Evolutionary conservation across 345 rosid genomes (phyloP).

Genomic region (Litchi chinensis): DNA sequence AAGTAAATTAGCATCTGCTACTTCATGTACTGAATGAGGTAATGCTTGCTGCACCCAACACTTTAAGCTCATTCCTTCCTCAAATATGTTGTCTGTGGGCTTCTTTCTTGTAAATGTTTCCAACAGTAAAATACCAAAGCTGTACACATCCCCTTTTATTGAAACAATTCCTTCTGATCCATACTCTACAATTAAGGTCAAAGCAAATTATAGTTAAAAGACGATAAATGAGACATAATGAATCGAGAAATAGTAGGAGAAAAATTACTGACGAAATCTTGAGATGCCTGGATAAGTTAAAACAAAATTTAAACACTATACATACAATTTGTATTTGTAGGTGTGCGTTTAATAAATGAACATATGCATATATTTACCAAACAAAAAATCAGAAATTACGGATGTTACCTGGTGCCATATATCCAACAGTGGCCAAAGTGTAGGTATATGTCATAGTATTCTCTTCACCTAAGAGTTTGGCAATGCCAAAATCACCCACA

Average conservation of each 20-base stretch:
- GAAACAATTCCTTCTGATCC: slow-evolving; percentile 15
- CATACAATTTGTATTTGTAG: too few relatives aligned
- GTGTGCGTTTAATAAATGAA: too few relatives aligned
- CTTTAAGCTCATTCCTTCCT: slow-evolving; percentile 19
- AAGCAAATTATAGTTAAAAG: too few relatives aligned
- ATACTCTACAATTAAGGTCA: not conserved
- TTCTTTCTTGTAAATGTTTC: slow-evolving; percentile 28
- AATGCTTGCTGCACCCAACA: slow-evolving; percentile 13
- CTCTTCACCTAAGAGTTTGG: not conserved
- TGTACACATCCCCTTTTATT: slow-evolving; percentile 12
- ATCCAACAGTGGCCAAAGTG: slow-evolving; percentile 12
- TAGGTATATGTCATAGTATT: not conserved
- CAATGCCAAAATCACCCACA: not conserved
- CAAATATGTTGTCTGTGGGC: slow-evolving; percentile 22
- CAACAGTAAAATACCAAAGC: slow-evolving; percentile 22
- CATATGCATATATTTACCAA: too few relatives aligned
- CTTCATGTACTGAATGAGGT: not conserved
- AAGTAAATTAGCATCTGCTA: slow-evolving; percentile 15
- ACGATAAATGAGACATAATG: too few relatives aligned
- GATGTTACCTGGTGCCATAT: too few relatives aligned
- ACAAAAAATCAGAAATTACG: too few relatives aligned
- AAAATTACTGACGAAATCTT: too few relatives aligned
- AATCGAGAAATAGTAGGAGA: too few relatives aligned
- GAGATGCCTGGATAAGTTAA: too few relatives aligned
- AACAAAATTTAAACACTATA: too few relatives aligned